Percentiles rank a stretch among this genome's conserved stretches.
phyloP scores from a whole-genome alignment of 805 yeast genomes.

The Lachancea dasiensis region DNA sequence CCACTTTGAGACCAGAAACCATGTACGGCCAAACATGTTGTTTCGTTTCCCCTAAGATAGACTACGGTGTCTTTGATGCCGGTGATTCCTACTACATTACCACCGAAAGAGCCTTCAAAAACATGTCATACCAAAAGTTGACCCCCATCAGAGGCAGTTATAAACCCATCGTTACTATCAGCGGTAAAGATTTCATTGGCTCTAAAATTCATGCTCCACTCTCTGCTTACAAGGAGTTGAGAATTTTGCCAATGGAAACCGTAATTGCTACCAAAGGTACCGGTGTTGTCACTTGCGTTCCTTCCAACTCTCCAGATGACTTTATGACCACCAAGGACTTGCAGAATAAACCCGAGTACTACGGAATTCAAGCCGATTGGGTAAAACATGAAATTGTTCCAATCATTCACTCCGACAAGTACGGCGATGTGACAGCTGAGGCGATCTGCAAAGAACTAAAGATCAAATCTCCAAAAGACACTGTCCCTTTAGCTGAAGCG shows the following conservation, averaged over 20 bases:
- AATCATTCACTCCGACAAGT: slow-evolving; percentile 72
- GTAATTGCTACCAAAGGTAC: slow-evolving; percentile 94
- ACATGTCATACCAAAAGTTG: slow-evolving; percentile 91
- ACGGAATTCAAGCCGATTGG: slow-evolving; percentile 83
- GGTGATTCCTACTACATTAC: slow-evolving; percentile 73
- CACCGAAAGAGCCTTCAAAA: slow-evolving; percentile 93
- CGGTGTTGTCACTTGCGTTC: slow-evolving; percentile 98
- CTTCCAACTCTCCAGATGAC: slow-evolving; percentile 99
- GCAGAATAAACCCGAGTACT: slow-evolving; percentile 83
- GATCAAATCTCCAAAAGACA: slow-evolving; percentile 91
- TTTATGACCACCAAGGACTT: slow-evolving; percentile 80
- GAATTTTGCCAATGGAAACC: slow-evolving; percentile 96
- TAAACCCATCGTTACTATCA: slow-evolving; percentile 50
- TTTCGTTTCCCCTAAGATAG: slow-evolving; percentile 92
- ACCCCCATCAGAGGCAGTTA: slow-evolving; percentile 84
- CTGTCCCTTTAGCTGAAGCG: slow-evolving; percentile 80
- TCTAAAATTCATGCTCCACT: slow-evolving; percentile 83
- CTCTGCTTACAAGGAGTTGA: slow-evolving; percentile 59
- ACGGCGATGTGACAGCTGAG: slow-evolving; percentile 87
- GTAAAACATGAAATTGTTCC: slow-evolving; percentile 67
- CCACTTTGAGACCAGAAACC: slow-evolving; percentile 97
- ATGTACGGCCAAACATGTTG: slow-evolving; percentile 99
- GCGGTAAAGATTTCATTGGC: slow-evolving; percentile 76
- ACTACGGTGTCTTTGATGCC: slow-evolving; percentile 85
- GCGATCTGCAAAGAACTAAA: slow-evolving; percentile 76